These are phyloP conservation scores for Rubroshorea leprosula DNA, from an alignment of 345 rosid species.

Conservation along the genomic window DNA sequence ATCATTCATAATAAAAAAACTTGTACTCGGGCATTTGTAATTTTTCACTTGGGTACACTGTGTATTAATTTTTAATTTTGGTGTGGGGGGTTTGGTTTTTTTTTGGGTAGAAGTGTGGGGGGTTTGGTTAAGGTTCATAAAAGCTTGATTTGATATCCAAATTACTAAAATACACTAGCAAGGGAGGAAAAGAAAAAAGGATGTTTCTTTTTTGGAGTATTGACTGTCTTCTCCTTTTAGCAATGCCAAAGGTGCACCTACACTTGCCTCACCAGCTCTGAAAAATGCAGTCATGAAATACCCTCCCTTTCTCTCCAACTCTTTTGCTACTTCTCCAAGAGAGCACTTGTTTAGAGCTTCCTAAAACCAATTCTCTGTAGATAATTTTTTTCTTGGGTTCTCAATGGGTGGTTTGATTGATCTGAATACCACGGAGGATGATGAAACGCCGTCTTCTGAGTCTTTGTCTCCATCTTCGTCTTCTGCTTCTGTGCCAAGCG, in stretches of 20 bases:
- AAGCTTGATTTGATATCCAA: constrained; percentile 35
- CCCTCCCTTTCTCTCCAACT: constrained; percentile 10
- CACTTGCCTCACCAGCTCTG: constrained; percentile 2
- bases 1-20: background rate
- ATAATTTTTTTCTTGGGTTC: background rate
- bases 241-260: constrained; percentile 24
- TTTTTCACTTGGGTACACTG: background rate
- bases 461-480: constrained; percentile 57
- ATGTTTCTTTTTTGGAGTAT: constrained; percentile 16
- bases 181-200: background rate
- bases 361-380: background rate
- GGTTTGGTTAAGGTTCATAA: constrained; percentile 16
- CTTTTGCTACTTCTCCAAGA: background rate
- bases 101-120: no score
- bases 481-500: constrained; percentile 45
- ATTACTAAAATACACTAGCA: background rate
- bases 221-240: constrained; percentile 16
- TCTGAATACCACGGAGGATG: constrained; percentile 90
- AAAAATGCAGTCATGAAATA: constrained; percentile 35
- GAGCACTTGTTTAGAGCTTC: background rate
- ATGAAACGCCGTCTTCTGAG: constrained; percentile 61
- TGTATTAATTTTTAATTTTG: no score
- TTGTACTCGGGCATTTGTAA: background rate
- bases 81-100: no score
- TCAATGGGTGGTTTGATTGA: constrained; percentile 84